phyloP scores from a whole-genome alignment of 768 basidiomycete genomes.

The Tricholoma bakamatsutake region DNA sequence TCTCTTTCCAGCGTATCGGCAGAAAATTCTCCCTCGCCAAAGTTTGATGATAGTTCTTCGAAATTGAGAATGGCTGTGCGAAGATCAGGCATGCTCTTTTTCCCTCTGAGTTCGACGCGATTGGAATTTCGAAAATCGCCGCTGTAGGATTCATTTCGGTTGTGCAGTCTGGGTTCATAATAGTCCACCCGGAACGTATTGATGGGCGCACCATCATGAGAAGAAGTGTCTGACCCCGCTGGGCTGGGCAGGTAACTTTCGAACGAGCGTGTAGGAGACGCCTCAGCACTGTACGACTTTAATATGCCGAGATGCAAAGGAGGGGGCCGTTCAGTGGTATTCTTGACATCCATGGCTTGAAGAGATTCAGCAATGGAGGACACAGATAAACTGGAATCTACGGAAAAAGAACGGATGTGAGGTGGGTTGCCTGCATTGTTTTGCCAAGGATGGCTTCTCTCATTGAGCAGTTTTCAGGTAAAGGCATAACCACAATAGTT shows the following conservation, averaged over 20 bases:
- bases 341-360: constrained; percentile 19
- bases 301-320: constrained; percentile 44
- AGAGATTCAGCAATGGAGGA: constrained; percentile 40
- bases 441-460: constrained; percentile 41
- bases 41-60: constrained; percentile 20
- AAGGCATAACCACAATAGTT: neutral
- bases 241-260: constrained; percentile 53
- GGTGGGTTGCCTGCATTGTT: constrained; percentile 31
- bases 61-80: constrained; percentile 44
- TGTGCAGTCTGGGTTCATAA: constrained; percentile 30
- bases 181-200: constrained; percentile 5
- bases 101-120: constrained; percentile 39
- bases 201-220: constrained; percentile 31
- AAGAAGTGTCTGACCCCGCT: constrained; percentile 46
- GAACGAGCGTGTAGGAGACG: constrained; percentile 45
- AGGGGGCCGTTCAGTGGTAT: constrained; percentile 35
- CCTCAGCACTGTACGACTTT: constrained; percentile 31
- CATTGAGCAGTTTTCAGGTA: constrained; percentile 19
- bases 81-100: constrained; percentile 87
- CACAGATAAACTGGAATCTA: constrained; percentile 50
- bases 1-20: constrained; percentile 4
- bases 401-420: constrained; percentile 56
- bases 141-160: constrained; percentile 47
- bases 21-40: constrained; percentile 12
- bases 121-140: constrained; percentile 30